phyloP scores from a whole-genome alignment of 139 green algal species.

The Picochlorum sp. region DNA sequence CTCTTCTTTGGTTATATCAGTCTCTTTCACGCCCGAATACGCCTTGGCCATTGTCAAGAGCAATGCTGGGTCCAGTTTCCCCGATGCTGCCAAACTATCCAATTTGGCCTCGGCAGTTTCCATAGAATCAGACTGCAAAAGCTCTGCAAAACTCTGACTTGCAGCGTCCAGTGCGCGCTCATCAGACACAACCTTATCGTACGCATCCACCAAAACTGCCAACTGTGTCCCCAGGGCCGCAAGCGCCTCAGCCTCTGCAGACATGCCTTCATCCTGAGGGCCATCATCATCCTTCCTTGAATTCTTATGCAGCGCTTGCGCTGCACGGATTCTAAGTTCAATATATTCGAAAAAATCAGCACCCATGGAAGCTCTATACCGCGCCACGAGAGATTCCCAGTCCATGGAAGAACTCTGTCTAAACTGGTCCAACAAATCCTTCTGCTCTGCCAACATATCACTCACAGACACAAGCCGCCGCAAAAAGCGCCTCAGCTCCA shows the following conservation, averaged over 20 bases:
- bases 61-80: slow-evolving; percentile 60
- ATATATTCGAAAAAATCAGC: slow-evolving; percentile 52
- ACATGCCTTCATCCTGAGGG: not conserved
- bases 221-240: slow-evolving; percentile 27
- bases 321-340: slow-evolving; percentile 14
- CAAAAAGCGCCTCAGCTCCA: slow-evolving; percentile 23
- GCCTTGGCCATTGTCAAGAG: slow-evolving; percentile 78
- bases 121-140: slow-evolving; percentile 38
- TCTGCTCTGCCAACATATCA: slow-evolving; percentile 34
- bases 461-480: slow-evolving; percentile 32
- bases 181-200: slow-evolving; percentile 29
- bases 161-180: slow-evolving; percentile 36
- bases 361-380: slow-evolving; percentile 21
- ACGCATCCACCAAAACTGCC: slow-evolving; percentile 30
- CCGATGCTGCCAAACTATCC: slow-evolving; percentile 50
- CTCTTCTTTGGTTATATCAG: slow-evolving; percentile 56
- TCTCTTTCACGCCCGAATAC: slow-evolving; percentile 62
- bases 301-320: not conserved
- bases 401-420: slow-evolving; percentile 11
- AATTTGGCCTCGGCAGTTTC: slow-evolving; percentile 56
- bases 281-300: not conserved
- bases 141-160: slow-evolving; percentile 21
- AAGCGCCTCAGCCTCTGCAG: slow-evolving; percentile 30
- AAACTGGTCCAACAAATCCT: slow-evolving; percentile 25
- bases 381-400: slow-evolving; percentile 47